A percentile compares a stretch with the other conserved stretches of the same genome.
Evolutionary conservation across 148 eudicot species (phyloP).

Genomic region (Rhododendron ferrugineum): DNA sequence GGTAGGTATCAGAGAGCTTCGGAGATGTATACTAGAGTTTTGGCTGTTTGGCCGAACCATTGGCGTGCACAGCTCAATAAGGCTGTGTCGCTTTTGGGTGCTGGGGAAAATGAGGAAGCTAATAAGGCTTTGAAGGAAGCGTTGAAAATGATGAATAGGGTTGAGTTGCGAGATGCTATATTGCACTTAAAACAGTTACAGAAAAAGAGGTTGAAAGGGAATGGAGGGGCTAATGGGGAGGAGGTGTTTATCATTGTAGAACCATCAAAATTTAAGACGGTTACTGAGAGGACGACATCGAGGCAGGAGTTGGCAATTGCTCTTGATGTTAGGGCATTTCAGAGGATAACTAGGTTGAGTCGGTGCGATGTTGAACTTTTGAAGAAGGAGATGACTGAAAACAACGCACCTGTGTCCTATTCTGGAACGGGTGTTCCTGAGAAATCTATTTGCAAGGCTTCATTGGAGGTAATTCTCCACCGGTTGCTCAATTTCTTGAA

Average conservation of each 20-base stretch:
- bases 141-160: conserved; percentile 93
- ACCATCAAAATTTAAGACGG: conserved; percentile 61
- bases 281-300: conserved; percentile 62
- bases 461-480: conserved; percentile 67
- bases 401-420: conserved; percentile 64
- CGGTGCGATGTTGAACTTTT: conserved; percentile 73
- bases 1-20: conserved; percentile 98
- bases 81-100: conserved; percentile 92
- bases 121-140: conserved; percentile 92
- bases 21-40: conserved; percentile 94
- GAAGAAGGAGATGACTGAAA: conserved; percentile 72
- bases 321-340: conserved; percentile 81
- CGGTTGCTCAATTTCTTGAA: conserved; percentile 72
- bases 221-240: conserved; percentile 68
- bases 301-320: conserved; percentile 77
- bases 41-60: conserved; percentile 84
- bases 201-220: conserved; percentile 75
- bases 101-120: conserved; percentile 91
- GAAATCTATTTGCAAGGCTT: conserved; percentile 82
- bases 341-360: conserved; percentile 74
- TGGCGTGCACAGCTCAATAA: conserved; percentile 94
- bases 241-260: conserved; percentile 55
- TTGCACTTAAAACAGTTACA: conserved; percentile 90
- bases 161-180: conserved; percentile 89
- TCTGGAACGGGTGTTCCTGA: conserved; percentile 82